Conservation (phyloP, 139 green algal genomes). For the Closterium sp. region DNA sequence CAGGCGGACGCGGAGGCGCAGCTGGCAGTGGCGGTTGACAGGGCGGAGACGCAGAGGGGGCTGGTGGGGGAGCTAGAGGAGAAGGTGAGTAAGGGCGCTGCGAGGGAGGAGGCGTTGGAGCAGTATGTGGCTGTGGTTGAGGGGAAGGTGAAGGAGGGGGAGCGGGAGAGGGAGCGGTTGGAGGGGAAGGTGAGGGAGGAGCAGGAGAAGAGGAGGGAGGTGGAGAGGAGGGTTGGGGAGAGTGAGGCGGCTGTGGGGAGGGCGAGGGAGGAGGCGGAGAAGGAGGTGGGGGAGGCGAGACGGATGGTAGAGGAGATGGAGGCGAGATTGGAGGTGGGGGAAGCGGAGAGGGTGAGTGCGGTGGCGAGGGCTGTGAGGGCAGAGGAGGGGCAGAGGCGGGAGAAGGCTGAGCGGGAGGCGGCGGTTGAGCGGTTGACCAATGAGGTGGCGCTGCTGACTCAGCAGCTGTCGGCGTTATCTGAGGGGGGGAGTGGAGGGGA, state of each 20-base stretch:
- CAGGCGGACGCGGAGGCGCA: slow-evolving; percentile 10
- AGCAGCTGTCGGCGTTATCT: slow-evolving; percentile 10
- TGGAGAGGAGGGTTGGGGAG: not conserved
- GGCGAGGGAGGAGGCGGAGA: slow-evolving; percentile 5
- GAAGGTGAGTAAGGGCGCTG: not conserved
- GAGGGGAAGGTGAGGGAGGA: not conserved
- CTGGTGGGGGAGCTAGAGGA: not conserved
- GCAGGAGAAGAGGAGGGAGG: not conserved
- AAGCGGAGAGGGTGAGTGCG: not conserved
- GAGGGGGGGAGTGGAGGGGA: not conserved
- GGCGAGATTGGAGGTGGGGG: slow-evolving; percentile 1
- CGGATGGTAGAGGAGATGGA: not conserved
- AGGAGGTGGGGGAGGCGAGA: not conserved
- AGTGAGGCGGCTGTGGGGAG: not conserved
- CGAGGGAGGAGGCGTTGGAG: not conserved
- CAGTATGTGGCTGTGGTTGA: slow-evolving; percentile 1
- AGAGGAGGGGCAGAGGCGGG: not conserved
- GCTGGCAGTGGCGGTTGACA: not conserved
- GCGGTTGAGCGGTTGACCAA: not conserved
- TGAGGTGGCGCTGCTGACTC: slow-evolving; percentile 20
- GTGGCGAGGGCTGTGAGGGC: not conserved
- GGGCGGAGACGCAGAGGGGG: not conserved
- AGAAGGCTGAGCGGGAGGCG: slow-evolving; percentile 10
- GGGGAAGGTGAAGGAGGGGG: not conserved
- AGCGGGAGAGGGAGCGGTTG: not conserved